Base-by-base conservation (phyloP, 208 protist species). In the Crithidia bombi region DNA sequence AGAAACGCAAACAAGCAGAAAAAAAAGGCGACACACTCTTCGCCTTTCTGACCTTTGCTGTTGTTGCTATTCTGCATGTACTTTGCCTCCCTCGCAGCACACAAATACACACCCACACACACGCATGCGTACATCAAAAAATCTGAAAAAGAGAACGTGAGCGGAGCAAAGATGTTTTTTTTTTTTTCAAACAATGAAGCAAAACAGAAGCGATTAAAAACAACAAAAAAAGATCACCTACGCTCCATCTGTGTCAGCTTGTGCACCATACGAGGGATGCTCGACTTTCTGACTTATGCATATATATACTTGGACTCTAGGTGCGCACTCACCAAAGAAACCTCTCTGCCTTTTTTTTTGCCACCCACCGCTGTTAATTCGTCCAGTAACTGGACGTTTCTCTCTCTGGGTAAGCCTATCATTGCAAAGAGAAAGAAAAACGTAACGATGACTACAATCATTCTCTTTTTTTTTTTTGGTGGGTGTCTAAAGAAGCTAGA, bases 11-110 rank as follows among this genome's bases (percentile, higher is more conserved):
- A 51, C 35, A 59, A 36, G n/a, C 17, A 65, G 17, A 52, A 19
- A 63, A 63, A 67, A 38, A 69, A 47, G 44, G 33, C 62, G 7
- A n/a, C n/a, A n/a, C 23, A 79, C 50, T 38, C 14, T 63, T 71
- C 32, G 39, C 47, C 25, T 38, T 72, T 41, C 46, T 69, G 4
- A 30, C 49, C 46, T 73, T 57, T 61, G 59, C 49, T 58, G 33
- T n/a, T n/a, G n/a, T n/a, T n/a, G n/a, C n/a, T n/a, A n/a, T n/a
- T n/a, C n/a, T n/a, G n/a, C n/a, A n/a, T n/a, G n/a, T n/a, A n/a
- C n/a, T n/a, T n/a, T n/a, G n/a, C n/a, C n/a, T n/a, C n/a, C n/a
- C n/a, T n/a, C n/a, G n/a, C n/a, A n/a, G n/a, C n/a, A n/a, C n/a
- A n/a, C n/a, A n/a, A n/a, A n/a, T 43, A n/a, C 5, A 61, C 4